Evolutionary conservation across 441 rosid species (phyloP), one percentile per base, ranked within the genome.

Genomic region (Corymbia citriodora): DNA sequence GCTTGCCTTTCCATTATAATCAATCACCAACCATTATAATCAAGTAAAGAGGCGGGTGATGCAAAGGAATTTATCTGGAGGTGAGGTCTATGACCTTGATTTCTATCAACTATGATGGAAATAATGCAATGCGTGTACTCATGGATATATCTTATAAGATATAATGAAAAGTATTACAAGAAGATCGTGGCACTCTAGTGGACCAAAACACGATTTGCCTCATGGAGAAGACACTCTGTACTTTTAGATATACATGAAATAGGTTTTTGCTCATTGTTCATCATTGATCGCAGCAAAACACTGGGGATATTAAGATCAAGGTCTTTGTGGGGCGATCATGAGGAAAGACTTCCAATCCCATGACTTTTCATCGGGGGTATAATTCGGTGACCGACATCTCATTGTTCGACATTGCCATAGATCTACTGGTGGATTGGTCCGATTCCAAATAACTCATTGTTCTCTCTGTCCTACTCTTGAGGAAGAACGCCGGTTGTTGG

Each of bases 381-480:
- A 68, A 10, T 31, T 68, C 40, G 0, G 40, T 31, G 0, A 1
- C 5, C 16, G 74, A 68, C 74, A 68, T 68, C 40, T 68, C 74
- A 68, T 68, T 31, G 10, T 4, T 68, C 12, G 12, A 68, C 21
- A 68, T 16, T n/a, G 40, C 40, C 40, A 16, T 15, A 18, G 74
- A 31, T 40, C 40, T 68, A 5, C 8, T 10, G 8, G 48, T 17
- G 14, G 48, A 18, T 18, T 10, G 48, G 25, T 33, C 15, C 8
- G 12, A 70, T 3, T 70, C 2, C 4, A 33, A 13, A 9, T 33
- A 5, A 18, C 0, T 9, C 81, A 33, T 33, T 2, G 25, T 3
- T 33, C 2, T 33, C 25, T 70, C 27, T 5, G 8, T 70, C 27
- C 2, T 70, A 8, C 81, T 5, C 0, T 23, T 7, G 2, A 33